Evolutionary conservation across 768 basidiomycete genomes (phyloP).

Genomic region (Serendipita sp.): DNA sequence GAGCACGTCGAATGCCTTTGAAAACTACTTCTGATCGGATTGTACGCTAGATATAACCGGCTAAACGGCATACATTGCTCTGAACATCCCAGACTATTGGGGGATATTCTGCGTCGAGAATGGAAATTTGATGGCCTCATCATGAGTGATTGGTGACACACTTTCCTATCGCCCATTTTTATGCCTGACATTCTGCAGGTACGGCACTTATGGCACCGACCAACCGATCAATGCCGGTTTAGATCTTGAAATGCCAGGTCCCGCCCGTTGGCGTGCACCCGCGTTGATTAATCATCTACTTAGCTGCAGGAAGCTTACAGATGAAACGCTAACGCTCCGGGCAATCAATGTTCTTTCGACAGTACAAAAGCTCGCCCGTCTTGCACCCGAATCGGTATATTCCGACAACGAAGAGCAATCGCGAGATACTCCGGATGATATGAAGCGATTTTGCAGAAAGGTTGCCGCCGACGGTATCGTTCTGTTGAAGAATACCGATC

Average conservation of each 20-base stretch:
- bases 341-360: conserved; percentile 13
- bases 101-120: conserved; percentile 49
- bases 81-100: conserved; percentile 45
- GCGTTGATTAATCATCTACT: conserved; percentile 49
- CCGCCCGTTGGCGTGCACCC: conserved; percentile 59
- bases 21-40: not conserved
- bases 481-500: conserved; percentile 43
- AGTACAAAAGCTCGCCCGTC: conserved; percentile 7
- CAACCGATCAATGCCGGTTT: conserved; percentile 56
- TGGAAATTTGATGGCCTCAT: conserved; percentile 61
- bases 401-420: conserved; percentile 21
- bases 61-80: conserved; percentile 59
- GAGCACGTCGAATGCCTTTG: conserved; percentile 13
- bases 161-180: not conserved
- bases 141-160: conserved; percentile 66
- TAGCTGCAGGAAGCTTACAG: conserved; percentile 31
- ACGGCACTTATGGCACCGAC: conserved; percentile 54
- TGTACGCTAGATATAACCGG: conserved; percentile 15
- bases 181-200: conserved; percentile 28
- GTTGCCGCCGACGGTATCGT: conserved; percentile 50
- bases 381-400: conserved; percentile 9
- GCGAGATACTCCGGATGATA: conserved; percentile 40
- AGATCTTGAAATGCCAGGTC: conserved; percentile 68
- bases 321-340: conserved; percentile 14
- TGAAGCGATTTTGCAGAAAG: conserved; percentile 35